Base-by-base conservation (phyloP, 2,329 filamentous ascomycete genomes). In the Xylariaceae sp. region DNA sequence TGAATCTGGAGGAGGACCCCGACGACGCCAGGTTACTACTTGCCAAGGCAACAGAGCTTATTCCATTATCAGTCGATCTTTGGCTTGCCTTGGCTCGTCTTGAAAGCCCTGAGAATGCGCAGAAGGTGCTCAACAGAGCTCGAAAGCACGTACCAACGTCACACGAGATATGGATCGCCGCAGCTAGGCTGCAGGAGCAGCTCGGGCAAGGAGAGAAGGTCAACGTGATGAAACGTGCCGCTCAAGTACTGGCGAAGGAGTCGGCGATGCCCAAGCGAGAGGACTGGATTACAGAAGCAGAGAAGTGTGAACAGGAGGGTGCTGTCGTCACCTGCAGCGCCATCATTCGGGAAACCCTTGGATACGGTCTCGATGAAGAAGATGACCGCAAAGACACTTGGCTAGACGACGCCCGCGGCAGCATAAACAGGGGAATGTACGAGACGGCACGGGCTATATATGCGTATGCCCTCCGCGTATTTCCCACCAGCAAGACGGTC, bases 251-350 rank as follows among this genome's bases (percentile, higher is more conserved):
- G 19, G 87, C 81, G 23, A 87, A 88, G 51, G 88, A 94, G 52
- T 89, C 85, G 18, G 90, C 92, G 9, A 98, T 98, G 93, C 76
- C 92, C 24, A 94, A 94, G 60, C 81, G 93, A 25, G 92, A 98
- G 56, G 89, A 95, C 47, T 98, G 92, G 92, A 93, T 98, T 33
- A 72, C 76, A 5, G 88, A 96, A 58, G 93, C 92, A 0, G 92
- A 98, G 58, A 84, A 84, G 43, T 96, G 90, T 53, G 92, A 98
- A 59, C 82, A 86, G 37, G 92, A 96, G 56, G 89, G 87, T 5
- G 88, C 89, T 12, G 68, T 84, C 9, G 67, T 89, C 26, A 96
- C 92, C 1, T 94, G 89, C 53, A 80, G 80, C 42, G 82, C 85
- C 30, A 96, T 98, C 45, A 82, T 98, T 45, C 79, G 83, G 29